phyloP scores from a whole-genome alignment of 2,329 filamentous ascomycete genomes.

The Trichophyton schoenleinii region DNA sequence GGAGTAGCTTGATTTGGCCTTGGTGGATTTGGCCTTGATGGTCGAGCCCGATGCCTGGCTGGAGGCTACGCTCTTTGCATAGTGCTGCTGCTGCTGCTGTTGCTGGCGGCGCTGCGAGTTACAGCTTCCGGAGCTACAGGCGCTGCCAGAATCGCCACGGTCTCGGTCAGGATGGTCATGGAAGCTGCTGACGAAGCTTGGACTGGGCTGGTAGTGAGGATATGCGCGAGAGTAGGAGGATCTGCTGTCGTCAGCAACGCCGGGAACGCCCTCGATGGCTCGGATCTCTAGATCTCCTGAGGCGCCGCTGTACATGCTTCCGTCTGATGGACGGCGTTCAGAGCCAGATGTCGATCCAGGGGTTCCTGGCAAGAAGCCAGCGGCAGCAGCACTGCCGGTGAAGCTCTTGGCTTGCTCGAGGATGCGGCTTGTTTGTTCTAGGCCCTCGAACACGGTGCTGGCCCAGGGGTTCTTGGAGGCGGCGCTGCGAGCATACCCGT shows the following conservation, averaged over 20 bases:
- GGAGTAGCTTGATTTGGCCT: not conserved
- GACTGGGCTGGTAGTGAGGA: constrained; percentile 23
- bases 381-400: constrained; percentile 3
- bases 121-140: constrained; percentile 21
- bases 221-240: constrained; percentile 8
- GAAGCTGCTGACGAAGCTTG: constrained; percentile 31
- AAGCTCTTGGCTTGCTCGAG: constrained; percentile 10
- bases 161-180: constrained; percentile 18
- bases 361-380: not conserved
- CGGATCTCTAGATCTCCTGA: constrained; percentile 21
- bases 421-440: constrained; percentile 18
- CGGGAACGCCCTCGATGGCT: constrained; percentile 29
- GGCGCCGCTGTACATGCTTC: constrained; percentile 24
- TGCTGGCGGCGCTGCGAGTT: constrained; percentile 17
- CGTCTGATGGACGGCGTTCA: constrained; percentile 25
- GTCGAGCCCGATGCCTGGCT: constrained; percentile 8
- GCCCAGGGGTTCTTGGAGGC: constrained; percentile 31
- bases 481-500: constrained; percentile 21
- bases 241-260: constrained; percentile 8
- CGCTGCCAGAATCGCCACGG: constrained; percentile 10
- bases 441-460: constrained; percentile 31
- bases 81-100: constrained; percentile 16
- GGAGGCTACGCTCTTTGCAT: constrained; percentile 15
- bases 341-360: not conserved
- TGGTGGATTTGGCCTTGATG: constrained; percentile 5